phyloP scores from a whole-genome alignment of 306 rosid genomes.

The Acacia confusa region DNA sequence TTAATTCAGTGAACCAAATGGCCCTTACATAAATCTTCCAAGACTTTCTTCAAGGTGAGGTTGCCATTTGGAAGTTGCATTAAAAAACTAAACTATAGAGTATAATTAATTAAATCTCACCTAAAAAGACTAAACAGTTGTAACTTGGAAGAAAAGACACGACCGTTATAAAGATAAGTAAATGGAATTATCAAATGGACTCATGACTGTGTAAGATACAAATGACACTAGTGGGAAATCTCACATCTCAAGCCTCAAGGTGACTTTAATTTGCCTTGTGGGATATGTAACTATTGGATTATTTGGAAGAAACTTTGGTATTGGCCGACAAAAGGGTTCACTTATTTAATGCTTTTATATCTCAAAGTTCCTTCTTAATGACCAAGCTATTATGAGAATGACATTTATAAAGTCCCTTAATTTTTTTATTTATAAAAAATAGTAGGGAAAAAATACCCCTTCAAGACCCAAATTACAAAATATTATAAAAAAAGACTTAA shows the following conservation, averaged over 20 bases:
- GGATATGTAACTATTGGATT: not conserved
- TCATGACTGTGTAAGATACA: not conserved
- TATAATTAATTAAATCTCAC: not conserved
- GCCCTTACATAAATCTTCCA: too few relatives aligned
- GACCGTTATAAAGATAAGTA: not conserved
- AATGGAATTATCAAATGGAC: not conserved
- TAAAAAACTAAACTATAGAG: not conserved
- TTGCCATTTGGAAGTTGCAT: too few relatives aligned
- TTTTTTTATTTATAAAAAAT: too few relatives aligned
- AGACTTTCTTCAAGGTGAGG: too few relatives aligned
- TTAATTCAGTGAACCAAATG: too few relatives aligned
- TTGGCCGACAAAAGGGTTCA: slow-evolving; percentile 17
- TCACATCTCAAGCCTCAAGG: too few relatives aligned
- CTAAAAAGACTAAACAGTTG: not conserved
- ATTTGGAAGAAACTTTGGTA: not conserved
- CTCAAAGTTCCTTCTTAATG: not conserved
- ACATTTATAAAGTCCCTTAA: not conserved
- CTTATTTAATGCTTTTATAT: not conserved
- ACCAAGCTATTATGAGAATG: not conserved
- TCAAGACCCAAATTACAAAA: too few relatives aligned
- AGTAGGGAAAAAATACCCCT: too few relatives aligned
- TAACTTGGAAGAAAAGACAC: not conserved
- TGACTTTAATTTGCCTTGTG: not conserved
- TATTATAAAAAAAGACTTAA: too few relatives aligned
- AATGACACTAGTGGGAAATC: not conserved